Conservation (phyloP, 371 early-diverging fungal genomes). For the Mucor velutinosus region DNA sequence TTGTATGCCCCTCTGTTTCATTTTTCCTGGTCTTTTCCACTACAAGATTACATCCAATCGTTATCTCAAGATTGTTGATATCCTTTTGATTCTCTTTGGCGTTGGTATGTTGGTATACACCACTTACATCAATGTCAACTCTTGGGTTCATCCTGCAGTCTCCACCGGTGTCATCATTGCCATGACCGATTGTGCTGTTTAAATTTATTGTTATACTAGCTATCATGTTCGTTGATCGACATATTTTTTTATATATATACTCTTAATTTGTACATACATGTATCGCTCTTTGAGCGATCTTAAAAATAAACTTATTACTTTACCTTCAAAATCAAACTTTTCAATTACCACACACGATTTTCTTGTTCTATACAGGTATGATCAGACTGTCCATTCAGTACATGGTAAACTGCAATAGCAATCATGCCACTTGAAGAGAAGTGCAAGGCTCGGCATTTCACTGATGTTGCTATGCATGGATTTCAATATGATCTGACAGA, state of each 20-base stretch:
- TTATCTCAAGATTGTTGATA: constrained; percentile 38
- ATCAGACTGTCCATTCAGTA: no score
- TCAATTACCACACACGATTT: background rate
- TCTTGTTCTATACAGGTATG: no score
- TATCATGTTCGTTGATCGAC: constrained; percentile 2
- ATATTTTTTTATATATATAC: background rate
- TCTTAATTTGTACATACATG: background rate
- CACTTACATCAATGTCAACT: constrained; percentile 34
- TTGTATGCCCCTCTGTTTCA: constrained; percentile 47
- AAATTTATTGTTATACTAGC: background rate
- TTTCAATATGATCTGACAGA: no score
- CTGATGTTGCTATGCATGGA: no score
- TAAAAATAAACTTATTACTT: background rate
- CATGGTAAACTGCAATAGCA: no score
- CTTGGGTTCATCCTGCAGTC: constrained; percentile 36
- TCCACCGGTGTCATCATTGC: background rate
- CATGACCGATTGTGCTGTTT: background rate
- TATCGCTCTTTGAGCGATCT: background rate
- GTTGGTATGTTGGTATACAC: constrained; percentile 50
- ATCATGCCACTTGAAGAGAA: no score
- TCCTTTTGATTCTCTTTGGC: constrained; percentile 56
- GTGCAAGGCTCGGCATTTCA: no score
- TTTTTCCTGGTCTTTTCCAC: constrained; percentile 66
- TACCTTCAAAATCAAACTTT: background rate
- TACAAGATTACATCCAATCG: constrained; percentile 46